Percentiles rank a stretch among this genome's conserved stretches.
phyloP scores from a whole-genome alignment of 805 yeast species.

The Myxozyma geophila region DNA sequence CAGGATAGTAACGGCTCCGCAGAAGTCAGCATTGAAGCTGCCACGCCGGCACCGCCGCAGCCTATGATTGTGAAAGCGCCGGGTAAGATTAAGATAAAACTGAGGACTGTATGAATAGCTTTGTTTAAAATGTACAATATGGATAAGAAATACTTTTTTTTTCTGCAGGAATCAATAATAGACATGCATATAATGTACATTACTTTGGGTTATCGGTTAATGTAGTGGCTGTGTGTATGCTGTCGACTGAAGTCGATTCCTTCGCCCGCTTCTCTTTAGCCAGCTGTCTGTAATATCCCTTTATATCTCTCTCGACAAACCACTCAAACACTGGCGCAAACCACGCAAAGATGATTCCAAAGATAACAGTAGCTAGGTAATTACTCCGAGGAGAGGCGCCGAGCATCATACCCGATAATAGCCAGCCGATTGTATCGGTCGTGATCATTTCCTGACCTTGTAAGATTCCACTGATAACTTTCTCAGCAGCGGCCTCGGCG shows the following conservation, averaged over 20 bases:
- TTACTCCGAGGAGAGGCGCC: conserved; percentile 72
- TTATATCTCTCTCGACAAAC: conserved; percentile 25
- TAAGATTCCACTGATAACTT: conserved; percentile 59
- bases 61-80: conserved; percentile 1
- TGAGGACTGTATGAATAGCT: conserved; percentile 6
- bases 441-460: conserved; percentile 73
- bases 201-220: background rate
- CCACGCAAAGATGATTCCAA: conserved; percentile 57
- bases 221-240: background rate
- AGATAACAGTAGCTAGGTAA: conserved; percentile 56
- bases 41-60: background rate
- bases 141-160: background rate
- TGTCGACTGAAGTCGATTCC: background rate
- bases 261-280: background rate
- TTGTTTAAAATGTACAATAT: background rate
- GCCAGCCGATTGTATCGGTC: conserved; percentile 87
- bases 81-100: conserved; percentile 10
- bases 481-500: conserved; percentile 67
- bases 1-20: background rate
- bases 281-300: conserved; percentile 6
- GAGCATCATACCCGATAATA: conserved; percentile 65
- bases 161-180: background rate
- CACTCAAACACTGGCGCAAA: conserved; percentile 57
- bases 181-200: background rate
- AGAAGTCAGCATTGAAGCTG: background rate